These are phyloP conservation scores for Aeminium ludgeri DNA, from an alignment of 495 filamentous ascomycete species.

Conservation along the genomic window DNA sequence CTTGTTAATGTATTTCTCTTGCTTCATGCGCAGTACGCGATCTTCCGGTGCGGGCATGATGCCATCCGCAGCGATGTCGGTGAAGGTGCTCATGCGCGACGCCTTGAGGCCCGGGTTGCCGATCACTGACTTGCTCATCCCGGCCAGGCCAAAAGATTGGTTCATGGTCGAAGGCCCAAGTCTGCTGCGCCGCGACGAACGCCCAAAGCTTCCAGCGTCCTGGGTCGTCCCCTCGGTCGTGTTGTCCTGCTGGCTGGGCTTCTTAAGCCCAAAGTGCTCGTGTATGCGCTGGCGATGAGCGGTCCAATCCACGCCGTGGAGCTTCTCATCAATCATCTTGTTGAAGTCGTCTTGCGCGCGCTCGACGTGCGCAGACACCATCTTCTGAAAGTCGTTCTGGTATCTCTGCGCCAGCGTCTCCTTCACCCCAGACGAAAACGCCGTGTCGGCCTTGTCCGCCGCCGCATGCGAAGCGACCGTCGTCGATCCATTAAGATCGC, in stretches of 20 bases:
- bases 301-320: constrained; percentile 80
- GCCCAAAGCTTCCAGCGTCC: constrained; percentile 40
- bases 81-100: constrained; percentile 28
- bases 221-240: constrained; percentile 3
- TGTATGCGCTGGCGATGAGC: constrained; percentile 81
- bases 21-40: constrained; percentile 60
- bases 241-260: constrained; percentile 27
- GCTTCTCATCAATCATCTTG: constrained; percentile 77
- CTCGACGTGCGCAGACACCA: constrained; percentile 8
- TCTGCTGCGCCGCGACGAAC: constrained; percentile 36
- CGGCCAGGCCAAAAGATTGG: constrained; percentile 48
- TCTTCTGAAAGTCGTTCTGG: constrained; percentile 9
- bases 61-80: constrained; percentile 14
- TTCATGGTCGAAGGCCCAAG: constrained; percentile 22
- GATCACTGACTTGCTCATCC: constrained; percentile 64
- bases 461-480: constrained; percentile 35
- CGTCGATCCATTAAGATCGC: constrained; percentile 17
- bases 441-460: constrained; percentile 14
- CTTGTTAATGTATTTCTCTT: constrained; percentile 56
- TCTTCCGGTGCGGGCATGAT: constrained; percentile 40
- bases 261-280: constrained; percentile 80
- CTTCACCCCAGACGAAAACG: constrained; percentile 8
- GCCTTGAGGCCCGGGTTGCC: constrained; percentile 46
- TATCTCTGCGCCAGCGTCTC: constrained; percentile 9
- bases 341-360: constrained; percentile 83